A percentile compares a stretch with the other conserved stretches of the same genome.
phyloP scores from a whole-genome alignment of 139 green algal genomes.

The Chlamydomonas asymmetrica region DNA sequence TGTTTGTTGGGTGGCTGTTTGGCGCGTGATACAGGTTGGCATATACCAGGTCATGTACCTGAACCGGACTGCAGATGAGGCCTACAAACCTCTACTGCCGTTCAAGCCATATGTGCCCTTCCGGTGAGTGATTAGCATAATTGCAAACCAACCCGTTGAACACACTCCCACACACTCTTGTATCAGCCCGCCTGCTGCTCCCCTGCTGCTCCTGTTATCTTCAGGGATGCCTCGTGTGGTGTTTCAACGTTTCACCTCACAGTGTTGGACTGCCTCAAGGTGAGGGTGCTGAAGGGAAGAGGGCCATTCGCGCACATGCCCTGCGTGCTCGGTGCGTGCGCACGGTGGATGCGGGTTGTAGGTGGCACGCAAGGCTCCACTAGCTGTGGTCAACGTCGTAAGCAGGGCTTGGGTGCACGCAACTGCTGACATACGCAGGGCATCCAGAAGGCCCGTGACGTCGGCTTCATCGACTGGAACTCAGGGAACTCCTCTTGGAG shows the following conservation, averaged over 20 bases:
- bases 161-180: too few relatives aligned
- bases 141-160: too few relatives aligned
- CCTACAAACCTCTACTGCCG: slow-evolving; percentile 61
- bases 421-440: too few relatives aligned
- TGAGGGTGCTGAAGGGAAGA: slow-evolving; percentile 18
- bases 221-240: slow-evolving; percentile 84
- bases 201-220: too few relatives aligned
- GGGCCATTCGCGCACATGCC: too few relatives aligned
- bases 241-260: slow-evolving; percentile 78
- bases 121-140: too few relatives aligned
- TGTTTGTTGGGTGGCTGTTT: not conserved
- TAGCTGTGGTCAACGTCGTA: too few relatives aligned
- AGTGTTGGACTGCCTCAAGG: slow-evolving; percentile 71
- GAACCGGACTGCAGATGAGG: slow-evolving; percentile 63
- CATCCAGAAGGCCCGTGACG: slow-evolving; percentile 72
- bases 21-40: slow-evolving; percentile 55
- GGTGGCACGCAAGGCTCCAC: too few relatives aligned
- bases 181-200: too few relatives aligned
- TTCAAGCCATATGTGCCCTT: slow-evolving; percentile 81
- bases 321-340: too few relatives aligned
- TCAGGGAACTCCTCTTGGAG: slow-evolving; percentile 58
- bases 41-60: slow-evolving; percentile 79
- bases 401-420: too few relatives aligned
- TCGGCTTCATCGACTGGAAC: slow-evolving; percentile 82
- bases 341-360: too few relatives aligned